These are phyloP conservation scores for Ogataea trehaloabstinens DNA, from an alignment of 805 yeast species.

Conservation along the genomic window DNA sequence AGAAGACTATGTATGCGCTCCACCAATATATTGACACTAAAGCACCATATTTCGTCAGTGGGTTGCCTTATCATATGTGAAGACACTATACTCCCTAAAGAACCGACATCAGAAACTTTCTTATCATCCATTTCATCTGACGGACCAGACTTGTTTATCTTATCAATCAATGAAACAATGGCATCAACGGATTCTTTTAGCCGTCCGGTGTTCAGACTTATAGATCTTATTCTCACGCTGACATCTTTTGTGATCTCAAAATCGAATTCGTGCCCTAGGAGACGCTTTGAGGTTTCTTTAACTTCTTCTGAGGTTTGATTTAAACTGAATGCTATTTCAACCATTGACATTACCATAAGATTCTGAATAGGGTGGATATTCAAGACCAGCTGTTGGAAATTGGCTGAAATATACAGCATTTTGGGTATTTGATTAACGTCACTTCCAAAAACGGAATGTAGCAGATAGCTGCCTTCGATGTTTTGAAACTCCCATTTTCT, in stretches of 20 bases:
- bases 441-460: constrained; percentile 47
- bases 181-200: constrained; percentile 3
- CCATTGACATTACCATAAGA: constrained; percentile 12
- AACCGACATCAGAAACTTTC: background rate
- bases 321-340: constrained; percentile 15
- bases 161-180: constrained; percentile 3
- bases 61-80: background rate
- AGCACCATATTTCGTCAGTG: constrained; percentile 3
- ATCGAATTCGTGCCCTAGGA: constrained; percentile 8
- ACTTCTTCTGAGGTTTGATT: constrained; percentile 11
- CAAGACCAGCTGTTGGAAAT: constrained; percentile 15
- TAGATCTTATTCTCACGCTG: constrained; percentile 16
- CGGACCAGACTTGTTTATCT: background rate
- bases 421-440: constrained; percentile 12
- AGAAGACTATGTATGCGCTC: constrained; percentile 19
- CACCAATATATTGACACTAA: constrained; percentile 19
- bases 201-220: constrained; percentile 13
- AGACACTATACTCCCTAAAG: background rate
- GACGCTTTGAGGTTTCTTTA: constrained; percentile 13
- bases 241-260: constrained; percentile 23
- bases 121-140: background rate
- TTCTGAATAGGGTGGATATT: constrained; percentile 22
- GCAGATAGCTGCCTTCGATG: constrained; percentile 54
- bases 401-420: constrained; percentile 7
- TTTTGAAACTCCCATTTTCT: constrained; percentile 86